Base-by-base conservation (phyloP, 2,329 filamentous ascomycete genomes). In the Alternaria novae-zelandiae region DNA sequence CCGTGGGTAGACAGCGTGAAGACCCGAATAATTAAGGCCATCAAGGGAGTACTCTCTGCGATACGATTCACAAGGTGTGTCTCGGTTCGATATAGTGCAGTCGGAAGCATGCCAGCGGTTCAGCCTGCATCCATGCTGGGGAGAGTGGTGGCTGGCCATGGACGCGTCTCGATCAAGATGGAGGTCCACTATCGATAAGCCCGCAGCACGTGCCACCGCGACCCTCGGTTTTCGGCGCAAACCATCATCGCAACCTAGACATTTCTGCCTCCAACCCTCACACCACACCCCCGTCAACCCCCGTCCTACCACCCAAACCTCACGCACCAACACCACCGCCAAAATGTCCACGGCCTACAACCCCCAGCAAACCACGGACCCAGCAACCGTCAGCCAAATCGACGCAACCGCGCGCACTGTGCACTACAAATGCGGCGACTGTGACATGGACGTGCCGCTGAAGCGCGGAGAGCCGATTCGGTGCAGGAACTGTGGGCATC, bases 401-500 rank as follows among this genome's bases (percentile, higher is more conserved):
- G 81, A 82, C 70, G 78, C 82, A 71, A 80, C 76, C 25, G 77
- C 78, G 65, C 81, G 82, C 70, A 81, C 82, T 49, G 83, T 85
- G 17, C 76, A 80, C 65, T 86, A 86, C 79, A 78, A 82, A 36
- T 97, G 92, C 84, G 93, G 92, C 78, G 93, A 96, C 83, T 97
- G 93, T 85, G 92, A 91, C 63, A 85, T 88, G 66, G 90, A 91
- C 72, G 91, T 95, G 47, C 86, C 87, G 17, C 84, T 97, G 72
- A 91, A 91, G 81, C 88, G 90, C 70, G 90, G 89, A 66, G 93
- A 96, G 74, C 89, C 91, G 32, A 95, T 97, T 71, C 87, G 93
- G 26, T 97, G 94, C 86, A 91, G 92, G 81, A 92, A 94, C 82
- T 99, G 96, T 81, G 96, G 96, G 8, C 96, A 97, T 76, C 90